Conservation (phyloP, 352 stramenopile genomes). For the Globisporangium nodosum region DNA sequence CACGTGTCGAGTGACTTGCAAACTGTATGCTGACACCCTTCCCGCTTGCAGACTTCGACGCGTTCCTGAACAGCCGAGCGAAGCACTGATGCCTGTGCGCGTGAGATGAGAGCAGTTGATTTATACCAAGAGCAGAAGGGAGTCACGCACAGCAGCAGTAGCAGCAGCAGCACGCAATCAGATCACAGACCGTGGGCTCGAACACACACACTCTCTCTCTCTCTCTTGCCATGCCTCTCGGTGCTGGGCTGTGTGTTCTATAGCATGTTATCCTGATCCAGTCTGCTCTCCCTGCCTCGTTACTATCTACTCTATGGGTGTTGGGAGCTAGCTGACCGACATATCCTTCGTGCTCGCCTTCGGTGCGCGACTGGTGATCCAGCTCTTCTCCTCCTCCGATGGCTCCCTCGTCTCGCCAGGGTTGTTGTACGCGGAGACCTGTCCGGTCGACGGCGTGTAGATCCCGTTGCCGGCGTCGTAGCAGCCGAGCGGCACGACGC, state of each 20-base stretch:
- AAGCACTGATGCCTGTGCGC: slow-evolving; percentile 13
- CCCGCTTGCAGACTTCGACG: slow-evolving; percentile 36
- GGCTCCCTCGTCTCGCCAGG: slow-evolving; percentile 43
- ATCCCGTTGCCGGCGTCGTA: slow-evolving; percentile 78
- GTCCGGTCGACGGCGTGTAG: slow-evolving; percentile 52
- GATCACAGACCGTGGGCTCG: background rate
- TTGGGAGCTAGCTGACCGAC: slow-evolving; percentile 32
- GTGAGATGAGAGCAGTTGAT: slow-evolving; percentile 2
- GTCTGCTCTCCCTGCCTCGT: background rate
- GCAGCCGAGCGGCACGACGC: slow-evolving; percentile 58
- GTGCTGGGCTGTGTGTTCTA: no score
- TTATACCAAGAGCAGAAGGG: slow-evolving; percentile 1
- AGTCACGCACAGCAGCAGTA: background rate
- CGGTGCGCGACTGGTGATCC: slow-evolving; percentile 50
- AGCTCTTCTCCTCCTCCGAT: slow-evolving; percentile 45
- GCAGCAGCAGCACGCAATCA: background rate
- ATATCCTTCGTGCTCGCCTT: slow-evolving; percentile 75
- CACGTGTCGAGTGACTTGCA: background rate
- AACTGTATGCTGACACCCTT: background rate
- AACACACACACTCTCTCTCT: background rate
- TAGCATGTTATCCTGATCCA: no score
- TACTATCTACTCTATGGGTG: no score
- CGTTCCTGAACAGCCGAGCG: slow-evolving; percentile 31
- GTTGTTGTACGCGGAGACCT: slow-evolving; percentile 48
- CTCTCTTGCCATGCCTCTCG: background rate